Base-by-base conservation (phyloP, 805 yeast genomes). In the Kodamaea leandrae region DNA sequence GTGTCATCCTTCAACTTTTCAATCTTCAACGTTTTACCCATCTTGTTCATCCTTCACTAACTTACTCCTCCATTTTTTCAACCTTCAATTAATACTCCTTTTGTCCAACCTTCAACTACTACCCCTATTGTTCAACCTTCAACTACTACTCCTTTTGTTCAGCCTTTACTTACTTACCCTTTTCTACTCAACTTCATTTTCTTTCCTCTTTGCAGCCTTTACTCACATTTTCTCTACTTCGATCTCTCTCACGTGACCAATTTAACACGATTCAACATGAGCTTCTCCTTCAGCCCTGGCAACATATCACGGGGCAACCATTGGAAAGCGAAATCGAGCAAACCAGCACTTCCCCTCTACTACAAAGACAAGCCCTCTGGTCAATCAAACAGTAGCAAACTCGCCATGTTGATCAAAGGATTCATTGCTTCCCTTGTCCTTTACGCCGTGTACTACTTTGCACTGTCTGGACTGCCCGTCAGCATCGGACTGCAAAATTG, bases 401-500 rank as follows among this genome's bases (percentile, higher is more conserved):
- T 53, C 14, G 44, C 48, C 40, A 69, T 74, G 76, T 37, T 76
- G 8, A 53, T 71, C 28, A 71, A 71, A 46, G 76, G 71, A 1
- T 55, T 74, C 25, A n/a, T 71, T 1, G 55, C 64, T 1, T 57
- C 76, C 0, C 28, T 71, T 4, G 60, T 63, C 6, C 53, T 78
- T 12, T 79, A 77, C 44, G 32, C 63, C 4, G 40, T 73, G 1
- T 71, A 74, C 46, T 58, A 46, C 26, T 42, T 41, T 17, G 47
- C 50, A 12, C 33, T 42, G 21, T 12, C 42, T 34, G 36, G 40
- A 28, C 23, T 20, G 45, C 38, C n/a, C 13, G 10, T 30, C 4
- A 7, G 24, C 15, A 9, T 38, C 6, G 14, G n/a, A 12, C 9
- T 5, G 9, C 29, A 6, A n/a, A 37, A 51, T 28, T 81, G 87